Percentiles rank a stretch among this genome's conserved stretches.
Evolutionary conservation across 1,284 basidiomycete genomes (phyloP).

Genomic region (Cerioporus squamosus): DNA sequence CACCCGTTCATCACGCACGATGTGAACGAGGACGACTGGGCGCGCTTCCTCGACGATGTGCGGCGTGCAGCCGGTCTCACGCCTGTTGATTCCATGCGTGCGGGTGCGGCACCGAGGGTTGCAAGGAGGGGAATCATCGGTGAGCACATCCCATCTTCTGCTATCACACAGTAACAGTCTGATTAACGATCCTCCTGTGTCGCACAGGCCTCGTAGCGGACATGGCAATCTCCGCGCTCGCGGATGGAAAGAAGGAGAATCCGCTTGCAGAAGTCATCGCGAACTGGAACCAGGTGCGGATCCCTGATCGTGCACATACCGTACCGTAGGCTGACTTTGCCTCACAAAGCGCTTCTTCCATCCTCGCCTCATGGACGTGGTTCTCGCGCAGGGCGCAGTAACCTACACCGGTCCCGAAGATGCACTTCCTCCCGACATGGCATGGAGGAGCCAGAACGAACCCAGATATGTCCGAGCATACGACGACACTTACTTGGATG

Average conservation of each 20-base stretch:
- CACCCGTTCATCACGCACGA: constrained; percentile 42
- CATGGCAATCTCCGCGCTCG: too few relatives aligned
- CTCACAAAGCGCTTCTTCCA: constrained; percentile 25
- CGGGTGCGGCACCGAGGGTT: constrained; percentile 11
- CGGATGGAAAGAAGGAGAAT: too few relatives aligned
- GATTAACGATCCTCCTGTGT: too few relatives aligned
- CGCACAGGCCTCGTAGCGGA: too few relatives aligned
- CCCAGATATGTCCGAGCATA: neutral
- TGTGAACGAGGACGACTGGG: constrained; percentile 43
- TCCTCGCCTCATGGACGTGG: constrained; percentile 24
- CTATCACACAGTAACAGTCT: too few relatives aligned
- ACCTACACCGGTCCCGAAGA: constrained; percentile 11
- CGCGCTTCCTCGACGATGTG: constrained; percentile 21
- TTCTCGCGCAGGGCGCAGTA: constrained; percentile 21
- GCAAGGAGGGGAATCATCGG: constrained; percentile 8
- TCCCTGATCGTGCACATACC: too few relatives aligned
- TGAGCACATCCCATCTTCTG: too few relatives aligned
- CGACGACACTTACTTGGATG: too few relatives aligned
- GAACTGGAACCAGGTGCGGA: too few relatives aligned
- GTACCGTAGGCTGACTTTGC: too few relatives aligned
- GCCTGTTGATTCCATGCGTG: neutral
- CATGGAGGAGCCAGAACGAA: neutral
- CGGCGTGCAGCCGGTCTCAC: constrained; percentile 1
- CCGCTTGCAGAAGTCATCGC: too few relatives aligned
- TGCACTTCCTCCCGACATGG: constrained; percentile 6